Evolutionary conservation across 2,329 filamentous ascomycete genomes (phyloP), one percentile per base, ranked within the genome.

Genomic region (Fusarium haematococcum): DNA sequence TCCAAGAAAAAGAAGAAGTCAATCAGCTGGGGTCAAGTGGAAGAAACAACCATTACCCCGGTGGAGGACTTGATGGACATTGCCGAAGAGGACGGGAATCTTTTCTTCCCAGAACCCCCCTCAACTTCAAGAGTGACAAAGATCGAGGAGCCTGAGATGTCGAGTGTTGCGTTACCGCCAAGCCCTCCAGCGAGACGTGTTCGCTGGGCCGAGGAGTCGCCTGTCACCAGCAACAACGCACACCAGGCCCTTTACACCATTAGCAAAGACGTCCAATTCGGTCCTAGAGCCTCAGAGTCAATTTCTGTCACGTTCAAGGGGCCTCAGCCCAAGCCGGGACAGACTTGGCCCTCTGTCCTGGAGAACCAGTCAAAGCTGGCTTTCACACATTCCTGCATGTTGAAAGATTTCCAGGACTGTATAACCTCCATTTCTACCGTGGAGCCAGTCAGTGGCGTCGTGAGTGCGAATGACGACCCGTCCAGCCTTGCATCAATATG

Each of bases 331-430:
- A 37, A 66, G 16, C 32, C 63, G 27, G 63, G 59, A 14, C 52
- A 65, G 13, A 43, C 70, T 18, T 84, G 82, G 82, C 63, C 80
- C 16, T 32, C 67, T 2, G 64, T 71, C 7, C 78, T 85, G 14
- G 69, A 77, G 23, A 58, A 62, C 2, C 65, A 79, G 41, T 63
- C 77, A 20, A 61, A 43, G 0, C 30, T 85, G 8, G 33, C 71
- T 7, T 85, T 86, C 52, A 78, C 80, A 11, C 83, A 84, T 48
- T 75, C 75, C 3, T 85, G 82, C 64, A 77, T 78, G n/a, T 71
- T 77, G 11, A 65, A 74, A n/a, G 81, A 84, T 61, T 81, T 85
- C 25, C n/a, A 41, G n/a, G 63, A 71, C n/a, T 27, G 63, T 61
- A 58, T n/a, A 18, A 9, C 16, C 13, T 41, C 14, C 48, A 23